Evolutionary conservation across 2,329 filamentous ascomycete genomes (phyloP).

Genomic region (Reticulascus tulasneorum): DNA sequence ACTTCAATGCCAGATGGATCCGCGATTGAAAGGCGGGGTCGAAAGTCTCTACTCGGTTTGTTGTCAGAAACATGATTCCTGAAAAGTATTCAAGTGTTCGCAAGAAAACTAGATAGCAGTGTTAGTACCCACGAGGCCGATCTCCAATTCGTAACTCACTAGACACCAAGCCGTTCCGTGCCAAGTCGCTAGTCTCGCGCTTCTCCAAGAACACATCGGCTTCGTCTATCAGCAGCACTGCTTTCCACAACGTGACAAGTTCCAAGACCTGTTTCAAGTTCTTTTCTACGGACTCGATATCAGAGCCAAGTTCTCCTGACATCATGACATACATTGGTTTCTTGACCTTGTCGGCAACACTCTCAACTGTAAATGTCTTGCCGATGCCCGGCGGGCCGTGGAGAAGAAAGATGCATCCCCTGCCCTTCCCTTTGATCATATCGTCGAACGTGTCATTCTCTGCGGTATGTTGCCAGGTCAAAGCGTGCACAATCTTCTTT

Average conservation of each 20-base stretch:
- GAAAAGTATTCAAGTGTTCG: constrained; percentile 87
- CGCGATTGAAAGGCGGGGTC: constrained; percentile 27
- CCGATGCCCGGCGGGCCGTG: constrained; percentile 71
- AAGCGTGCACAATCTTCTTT: constrained; percentile 19
- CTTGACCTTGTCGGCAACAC: too few relatives aligned
- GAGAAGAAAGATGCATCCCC: constrained; percentile 54
- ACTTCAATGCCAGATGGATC: constrained; percentile 44
- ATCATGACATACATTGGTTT: constrained; percentile 1
- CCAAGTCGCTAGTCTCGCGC: constrained; percentile 48
- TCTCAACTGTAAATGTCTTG: too few relatives aligned
- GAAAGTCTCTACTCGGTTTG: constrained; percentile 65
- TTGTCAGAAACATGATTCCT: constrained; percentile 84
- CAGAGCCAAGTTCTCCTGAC: constrained; percentile 6
- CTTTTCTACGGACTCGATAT: neutral
- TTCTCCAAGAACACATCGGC: constrained; percentile 78
- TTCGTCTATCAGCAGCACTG: constrained; percentile 79
- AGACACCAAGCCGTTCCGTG: neutral
- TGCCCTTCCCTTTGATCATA: constrained; percentile 22
- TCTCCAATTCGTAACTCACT: too few relatives aligned
- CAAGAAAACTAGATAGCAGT: too few relatives aligned
- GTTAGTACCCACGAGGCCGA: too few relatives aligned
- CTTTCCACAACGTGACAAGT: too few relatives aligned
- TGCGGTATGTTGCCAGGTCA: constrained; percentile 17
- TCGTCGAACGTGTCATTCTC: constrained; percentile 18
- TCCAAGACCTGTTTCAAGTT: neutral